Base-by-base conservation (phyloP, 305 asterid genomes). In the Solanum chacoense region DNA sequence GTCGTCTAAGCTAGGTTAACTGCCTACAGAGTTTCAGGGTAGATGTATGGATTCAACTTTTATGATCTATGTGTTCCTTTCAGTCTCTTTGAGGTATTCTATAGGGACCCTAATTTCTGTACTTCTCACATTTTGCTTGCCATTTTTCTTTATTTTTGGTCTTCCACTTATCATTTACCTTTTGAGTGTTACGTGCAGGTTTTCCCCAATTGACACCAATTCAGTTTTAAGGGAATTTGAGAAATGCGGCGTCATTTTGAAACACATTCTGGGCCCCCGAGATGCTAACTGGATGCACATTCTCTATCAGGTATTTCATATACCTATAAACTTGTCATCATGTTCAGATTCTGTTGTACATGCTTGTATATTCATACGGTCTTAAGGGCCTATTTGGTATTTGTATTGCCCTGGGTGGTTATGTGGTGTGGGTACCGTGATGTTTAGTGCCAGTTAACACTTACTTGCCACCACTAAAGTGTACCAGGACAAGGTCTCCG, bases 241-340 rank as follows among this genome's bases (percentile, higher is more conserved):
- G 90, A 98, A 96, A 88, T 98, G 95, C 75, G 99, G 99, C 59
- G 90, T 94, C 88, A 96, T 98, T 91, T 91, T 98, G 91, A 96
- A 94, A 88, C 99, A 98, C 88, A 92, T 98, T 92, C 97, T 99
- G 87, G 99, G 99, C 73, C 98, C 98, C 85, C 94, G 99, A 93
- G 94, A 93, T 85, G 96, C 99, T 89, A 98, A 98, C 89, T 98
- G 99, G 99, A 98, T 96, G 98, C 98, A 98, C 91, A 94, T 98
- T 90, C 91, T 98, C 28, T 98, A 98, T 89, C 98, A 96, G 99
- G 99, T 98, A 55, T 34, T 87, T 72, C 88, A 20, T 31, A 55
- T 83, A 50, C 80, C 87, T 85, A 55, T 88, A 88, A 32, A 85
- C 13, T 7, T 20, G 73, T 42, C 37, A 45, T 42, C 38, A 16